These are phyloP conservation scores for Termitomyces sp. DNA, from an alignment of 768 basidiomycete species.

Conservation along the genomic window DNA sequence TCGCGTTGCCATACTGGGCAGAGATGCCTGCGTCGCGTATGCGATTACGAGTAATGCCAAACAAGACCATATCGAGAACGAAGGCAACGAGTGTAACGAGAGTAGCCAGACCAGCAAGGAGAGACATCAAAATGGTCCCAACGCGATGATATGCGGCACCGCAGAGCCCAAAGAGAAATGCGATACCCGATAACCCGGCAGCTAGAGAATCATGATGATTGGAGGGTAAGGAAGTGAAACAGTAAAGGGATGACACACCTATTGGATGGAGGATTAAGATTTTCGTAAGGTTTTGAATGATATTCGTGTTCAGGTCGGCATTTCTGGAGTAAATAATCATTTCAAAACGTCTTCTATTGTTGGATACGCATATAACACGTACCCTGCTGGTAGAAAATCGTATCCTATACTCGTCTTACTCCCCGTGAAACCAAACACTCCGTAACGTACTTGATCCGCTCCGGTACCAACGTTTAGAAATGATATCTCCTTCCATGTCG, in stretches of 20 bases:
- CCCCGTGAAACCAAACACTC: slow-evolving; percentile 76
- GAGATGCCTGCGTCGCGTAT: slow-evolving; percentile 41
- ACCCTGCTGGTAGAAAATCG: slow-evolving; percentile 22
- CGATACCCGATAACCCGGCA: slow-evolving; percentile 59
- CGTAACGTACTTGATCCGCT: slow-evolving; percentile 44
- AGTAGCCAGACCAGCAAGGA: slow-evolving; percentile 60
- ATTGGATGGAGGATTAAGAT: slow-evolving; percentile 78
- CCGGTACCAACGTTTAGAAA: slow-evolving; percentile 53
- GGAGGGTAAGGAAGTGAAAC: slow-evolving; percentile 1
- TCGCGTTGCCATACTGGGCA: slow-evolving; percentile 71
- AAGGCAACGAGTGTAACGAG: slow-evolving; percentile 64
- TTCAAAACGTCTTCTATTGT: neutral
- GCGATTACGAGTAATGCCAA: slow-evolving; percentile 59
- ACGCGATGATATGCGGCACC: slow-evolving; percentile 58
- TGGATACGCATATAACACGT: neutral
- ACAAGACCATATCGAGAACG: slow-evolving; percentile 77
- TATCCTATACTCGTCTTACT: slow-evolving; percentile 55
- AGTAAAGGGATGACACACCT: slow-evolving; percentile 32
- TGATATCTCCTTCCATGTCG: slow-evolving; percentile 67
- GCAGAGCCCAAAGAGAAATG: slow-evolving; percentile 64
- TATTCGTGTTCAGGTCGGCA: slow-evolving; percentile 37
- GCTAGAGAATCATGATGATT: slow-evolving; percentile 25
- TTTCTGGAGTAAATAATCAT: neutral
- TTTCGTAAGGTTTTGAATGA: slow-evolving; percentile 67
- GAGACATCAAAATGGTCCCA: slow-evolving; percentile 75